These are phyloP conservation scores for Populus alba DNA, from an alignment of 345 rosid species.

Conservation along the genomic window DNA sequence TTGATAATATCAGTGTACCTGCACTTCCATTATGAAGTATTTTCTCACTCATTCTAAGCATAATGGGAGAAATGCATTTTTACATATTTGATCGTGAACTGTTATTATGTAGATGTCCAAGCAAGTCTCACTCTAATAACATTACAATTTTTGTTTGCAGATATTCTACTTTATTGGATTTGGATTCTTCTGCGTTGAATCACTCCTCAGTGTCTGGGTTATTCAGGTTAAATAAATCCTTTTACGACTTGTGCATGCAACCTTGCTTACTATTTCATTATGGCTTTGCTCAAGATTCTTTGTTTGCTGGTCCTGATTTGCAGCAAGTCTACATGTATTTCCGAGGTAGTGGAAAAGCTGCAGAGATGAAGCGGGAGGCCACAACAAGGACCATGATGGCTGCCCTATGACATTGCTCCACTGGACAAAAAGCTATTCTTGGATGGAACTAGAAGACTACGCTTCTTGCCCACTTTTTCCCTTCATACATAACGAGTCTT, in stretches of 20 bases:
- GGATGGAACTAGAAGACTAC: neutral
- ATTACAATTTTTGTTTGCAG: conserved; percentile 38
- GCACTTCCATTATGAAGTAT: neutral
- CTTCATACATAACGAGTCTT: neutral
- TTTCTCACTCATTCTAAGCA: neutral
- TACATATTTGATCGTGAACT: neutral
- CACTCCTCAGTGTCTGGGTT: conserved; percentile 94
- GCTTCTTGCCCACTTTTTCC: neutral
- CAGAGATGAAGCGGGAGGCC: conserved; percentile 79
- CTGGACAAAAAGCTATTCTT: neutral
- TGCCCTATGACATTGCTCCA: conserved; percentile 43
- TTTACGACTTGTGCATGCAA: too few species aligned
- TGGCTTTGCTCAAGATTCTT: neutral
- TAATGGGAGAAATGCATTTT: neutral
- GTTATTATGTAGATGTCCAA: neutral
- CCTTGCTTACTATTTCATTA: neutral
- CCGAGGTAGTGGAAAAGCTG: conserved; percentile 90
- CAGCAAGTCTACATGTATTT: conserved; percentile 98
- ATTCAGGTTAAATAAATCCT: conserved; percentile 61
- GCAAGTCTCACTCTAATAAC: conserved; percentile 1
- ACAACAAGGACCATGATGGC: conserved; percentile 68
- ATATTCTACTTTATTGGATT: conserved; percentile 85
- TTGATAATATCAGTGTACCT: neutral
- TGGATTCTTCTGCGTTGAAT: conserved; percentile 66
- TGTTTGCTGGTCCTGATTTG: conserved; percentile 15